phyloP scores from a whole-genome alignment of 1,284 basidiomycete species.

The Takashimella koratensis region DNA sequence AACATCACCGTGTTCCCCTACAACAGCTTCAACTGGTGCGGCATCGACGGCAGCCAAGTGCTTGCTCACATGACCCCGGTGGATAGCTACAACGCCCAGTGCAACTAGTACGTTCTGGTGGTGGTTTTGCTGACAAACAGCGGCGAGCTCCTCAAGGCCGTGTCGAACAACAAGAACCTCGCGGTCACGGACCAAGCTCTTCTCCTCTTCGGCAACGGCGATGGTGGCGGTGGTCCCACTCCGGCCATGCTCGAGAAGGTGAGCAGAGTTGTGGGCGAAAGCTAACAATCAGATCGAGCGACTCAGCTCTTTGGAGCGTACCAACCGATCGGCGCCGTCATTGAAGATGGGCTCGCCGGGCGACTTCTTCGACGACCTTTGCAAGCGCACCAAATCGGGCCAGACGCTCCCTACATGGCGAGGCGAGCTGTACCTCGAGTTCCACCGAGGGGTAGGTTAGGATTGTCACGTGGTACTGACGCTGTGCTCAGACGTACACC shows the following conservation, averaged over 20 bases:
- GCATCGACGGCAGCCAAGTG: constrained; percentile 60
- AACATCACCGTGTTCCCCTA: constrained; percentile 80
- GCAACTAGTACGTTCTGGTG: too few species aligned
- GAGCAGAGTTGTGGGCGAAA: constrained; percentile 61
- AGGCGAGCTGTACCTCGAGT: constrained; percentile 86
- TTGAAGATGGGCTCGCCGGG: constrained; percentile 66
- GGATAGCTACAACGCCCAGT: constrained; percentile 22
- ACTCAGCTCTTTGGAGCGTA: constrained; percentile 8
- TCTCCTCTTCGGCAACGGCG: constrained; percentile 90
- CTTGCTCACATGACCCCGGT: constrained; percentile 88
- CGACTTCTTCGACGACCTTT: constrained; percentile 76
- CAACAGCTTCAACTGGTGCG: constrained; percentile 91
- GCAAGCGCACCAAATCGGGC: constrained; percentile 63
- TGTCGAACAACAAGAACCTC: constrained; percentile 82
- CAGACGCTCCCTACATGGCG: constrained; percentile 79
- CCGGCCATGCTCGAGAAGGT: constrained; percentile 82
- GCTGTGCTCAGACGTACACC: constrained; percentile 67
- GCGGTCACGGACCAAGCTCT: constrained; percentile 66
- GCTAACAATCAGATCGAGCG: constrained; percentile 12
- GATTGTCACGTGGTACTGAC: constrained; percentile 2
- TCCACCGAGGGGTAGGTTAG: constrained; percentile 52
- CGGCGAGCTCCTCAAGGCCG: constrained; percentile 72
- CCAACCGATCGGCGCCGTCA: constrained; percentile 56
- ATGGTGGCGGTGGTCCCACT: constrained; percentile 59
- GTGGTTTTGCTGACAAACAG: too few species aligned